Conservation (phyloP, 108 stramenopile species). For the Heterococcus sp. region DNA sequence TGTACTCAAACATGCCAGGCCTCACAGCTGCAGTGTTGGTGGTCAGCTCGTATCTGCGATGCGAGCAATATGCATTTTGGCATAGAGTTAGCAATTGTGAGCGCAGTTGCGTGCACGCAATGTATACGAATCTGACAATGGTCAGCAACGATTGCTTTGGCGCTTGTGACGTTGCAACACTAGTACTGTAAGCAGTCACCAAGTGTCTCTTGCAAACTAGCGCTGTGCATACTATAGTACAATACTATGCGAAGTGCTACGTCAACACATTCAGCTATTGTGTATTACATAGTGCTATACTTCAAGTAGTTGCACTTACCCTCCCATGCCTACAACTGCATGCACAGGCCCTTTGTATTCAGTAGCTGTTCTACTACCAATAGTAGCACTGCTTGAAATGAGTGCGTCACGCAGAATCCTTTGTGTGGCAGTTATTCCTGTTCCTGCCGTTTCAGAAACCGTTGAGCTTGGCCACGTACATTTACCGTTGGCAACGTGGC, state of each 20-base stretch:
- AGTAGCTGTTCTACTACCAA: not conserved
- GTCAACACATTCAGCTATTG: not conserved
- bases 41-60: not conserved
- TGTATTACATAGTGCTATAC: too few species aligned
- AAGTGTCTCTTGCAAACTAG: not conserved
- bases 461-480: too few species aligned
- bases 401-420: too few species aligned
- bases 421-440: too few species aligned
- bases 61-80: not conserved
- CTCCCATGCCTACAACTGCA: constrained; percentile 41
- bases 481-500: too few species aligned
- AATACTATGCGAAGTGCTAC: not conserved
- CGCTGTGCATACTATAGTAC: not conserved
- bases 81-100: not conserved
- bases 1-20: not conserved
- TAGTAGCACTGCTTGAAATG: too few species aligned
- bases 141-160: too few species aligned
- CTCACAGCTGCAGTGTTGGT: not conserved
- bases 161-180: too few species aligned
- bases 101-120: not conserved
- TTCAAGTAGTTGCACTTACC: not conserved
- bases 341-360: constrained; percentile 38
- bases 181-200: not conserved
- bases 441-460: too few species aligned
- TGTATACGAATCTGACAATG: not conserved